Conservation (phyloP, 495 filamentous ascomycete species). For the Parathielavia hyrcaniae region DNA sequence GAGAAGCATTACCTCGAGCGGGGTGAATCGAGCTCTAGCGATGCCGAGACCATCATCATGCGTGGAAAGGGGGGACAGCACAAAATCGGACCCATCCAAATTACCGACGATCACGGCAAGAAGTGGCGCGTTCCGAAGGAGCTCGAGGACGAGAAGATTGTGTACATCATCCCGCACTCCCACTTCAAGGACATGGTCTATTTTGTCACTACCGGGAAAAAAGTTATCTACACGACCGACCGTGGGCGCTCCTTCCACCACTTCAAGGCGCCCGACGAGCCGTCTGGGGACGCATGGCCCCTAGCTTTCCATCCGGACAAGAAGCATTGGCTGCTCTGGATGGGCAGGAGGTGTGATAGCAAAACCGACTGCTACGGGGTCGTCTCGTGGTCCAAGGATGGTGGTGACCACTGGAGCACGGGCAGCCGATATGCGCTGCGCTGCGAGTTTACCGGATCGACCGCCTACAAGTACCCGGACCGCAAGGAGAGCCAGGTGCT, state of each 20-base stretch:
- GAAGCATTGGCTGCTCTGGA: conserved; percentile 87
- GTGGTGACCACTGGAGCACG: conserved; percentile 68
- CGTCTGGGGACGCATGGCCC: conserved; percentile 32
- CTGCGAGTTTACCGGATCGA: conserved; percentile 73
- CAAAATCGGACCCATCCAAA: conserved; percentile 48
- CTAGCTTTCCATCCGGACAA: conserved; percentile 74
- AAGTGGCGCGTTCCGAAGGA: conserved; percentile 56
- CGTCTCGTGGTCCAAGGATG: conserved; percentile 65
- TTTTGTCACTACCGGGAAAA: conserved; percentile 63
- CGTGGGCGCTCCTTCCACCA: conserved; percentile 59
- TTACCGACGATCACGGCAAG: conserved; percentile 81
- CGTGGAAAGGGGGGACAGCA: conserved; percentile 42
- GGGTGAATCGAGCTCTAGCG: conserved; percentile 52
- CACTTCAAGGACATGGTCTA: conserved; percentile 78
- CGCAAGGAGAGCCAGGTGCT: conserved; percentile 63
- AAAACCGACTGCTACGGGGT: conserved; percentile 57
- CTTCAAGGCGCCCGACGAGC: conserved; percentile 53
- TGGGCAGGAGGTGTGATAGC: conserved; percentile 55
- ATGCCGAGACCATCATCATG: conserved; percentile 82
- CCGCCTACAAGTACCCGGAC: conserved; percentile 57
- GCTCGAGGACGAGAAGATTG: conserved; percentile 57
- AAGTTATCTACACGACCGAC: conserved; percentile 72
- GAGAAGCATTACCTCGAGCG: conserved; percentile 80
- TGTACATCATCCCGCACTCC: conserved; percentile 62
- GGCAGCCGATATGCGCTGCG: conserved; percentile 60